Evolutionary conservation across 352 stramenopile genomes (phyloP), one percentile per base, ranked within the genome.

Genomic region (Phytophthora agathidicida): DNA sequence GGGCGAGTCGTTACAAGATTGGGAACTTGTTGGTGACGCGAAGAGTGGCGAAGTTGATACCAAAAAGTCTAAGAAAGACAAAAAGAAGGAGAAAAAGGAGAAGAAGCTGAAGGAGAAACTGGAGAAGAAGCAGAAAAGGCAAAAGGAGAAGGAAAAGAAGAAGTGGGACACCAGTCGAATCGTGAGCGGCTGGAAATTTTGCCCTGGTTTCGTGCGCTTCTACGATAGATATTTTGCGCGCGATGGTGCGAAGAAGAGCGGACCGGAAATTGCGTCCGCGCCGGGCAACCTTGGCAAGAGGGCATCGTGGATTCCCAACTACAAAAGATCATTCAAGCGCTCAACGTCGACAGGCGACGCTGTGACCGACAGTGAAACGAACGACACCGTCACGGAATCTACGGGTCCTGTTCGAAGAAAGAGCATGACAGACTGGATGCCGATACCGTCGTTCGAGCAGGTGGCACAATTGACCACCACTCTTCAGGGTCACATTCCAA

Each of bases 151-250:
- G 7, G 36, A 66, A n/a, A 71, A 56, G 44, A 73, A 65, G 19
- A 68, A 63, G 46, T 77, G 61, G 42, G 60, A 50, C 9, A 73
- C 70, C 10, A 75, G 62, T 42, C 45, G 68, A 36, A 71, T 82
- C 17, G 69, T 75, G 22, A 70, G 49, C 36, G 56, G 56, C 26
- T 84, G 76, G 55, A 78, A 83, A 24, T 74, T 91, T 27, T 91
- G 78, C 47, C 78, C 81, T 17, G 81, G 79, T n/a, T 83, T 91
- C 28, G 53, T 88, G 22, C 78, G 79, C 39, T 82, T 91, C 41
- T 89, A 79, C 33, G 77, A 88, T 27, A 78, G 79, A n/a, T 84
- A 78, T 52, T 83, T 91, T 33, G 57, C 67, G 1, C 54, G 54
- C 7, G 58, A 64, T 31, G 42, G 46, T 32, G 19, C 46, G 3